Evolutionary conservation across 495 filamentous ascomycete species (phyloP), one percentile per base, ranked within the genome.

Genomic region (Monascus purpureus): DNA sequence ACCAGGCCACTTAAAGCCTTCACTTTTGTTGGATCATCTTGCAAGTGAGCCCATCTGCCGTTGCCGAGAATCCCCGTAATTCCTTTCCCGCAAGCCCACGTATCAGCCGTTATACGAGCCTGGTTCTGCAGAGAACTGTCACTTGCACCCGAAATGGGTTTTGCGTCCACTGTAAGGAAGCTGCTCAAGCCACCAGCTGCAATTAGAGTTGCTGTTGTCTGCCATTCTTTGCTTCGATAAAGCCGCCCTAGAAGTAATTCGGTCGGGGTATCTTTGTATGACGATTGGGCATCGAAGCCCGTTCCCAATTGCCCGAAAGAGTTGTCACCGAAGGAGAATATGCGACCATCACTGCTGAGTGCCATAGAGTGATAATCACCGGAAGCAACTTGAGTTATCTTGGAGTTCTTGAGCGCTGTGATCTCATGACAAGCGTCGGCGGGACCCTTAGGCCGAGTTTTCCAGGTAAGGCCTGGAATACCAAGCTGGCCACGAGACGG

Each of bases 301-400:
- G 86, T 72, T 5, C 88, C 88, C 7, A 95, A 59, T 52, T 96
- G 90, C 19, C 90, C 90, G 33, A 68, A 65, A 0, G 76, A 74
- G 51, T 96, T 96, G 48, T 94, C 85, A 13, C 90, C 90, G 53
- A 93, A 97, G 16, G 73, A 62, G 52, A 85, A 93, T n/a, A 86
- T 67, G 15, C 69, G 65, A 23, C 90, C 90, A 26, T 80, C 57
- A 16, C 62, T 66, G 45, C 85, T 81, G 12, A 84, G 62, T 1
- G 67, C 78, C 8, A 94, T 57, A 16, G 85, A 88, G 52, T 97
- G 90, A 40, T 78, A 77, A 47, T 93, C 86, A 17, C 90, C 90
- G 8, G 83, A 51, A 0, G 88, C 86, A 35, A 96, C 75, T 30
- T 78, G 62, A 6, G 60, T 52, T 24, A 93, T 73, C 17, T 73